A percentile compares a stretch with the other conserved stretches of the same genome.
These are phyloP conservation scores for Coriolopsis trogii DNA, from an alignment of 1,284 basidiomycete species.

Conservation along the genomic window DNA sequence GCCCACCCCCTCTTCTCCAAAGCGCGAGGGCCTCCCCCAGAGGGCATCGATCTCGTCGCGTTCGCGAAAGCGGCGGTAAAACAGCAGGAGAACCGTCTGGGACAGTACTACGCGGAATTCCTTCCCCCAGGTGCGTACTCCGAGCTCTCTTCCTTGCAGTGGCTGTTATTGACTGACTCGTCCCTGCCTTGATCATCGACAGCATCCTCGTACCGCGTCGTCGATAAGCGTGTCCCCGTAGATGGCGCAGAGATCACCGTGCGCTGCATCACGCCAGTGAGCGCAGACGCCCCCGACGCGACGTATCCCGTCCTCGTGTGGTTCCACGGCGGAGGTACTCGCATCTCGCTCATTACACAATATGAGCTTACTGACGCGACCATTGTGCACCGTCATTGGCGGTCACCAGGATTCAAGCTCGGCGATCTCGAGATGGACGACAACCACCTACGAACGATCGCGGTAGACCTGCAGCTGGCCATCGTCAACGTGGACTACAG, in stretches of 20 bases:
- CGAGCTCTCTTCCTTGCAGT: not conserved
- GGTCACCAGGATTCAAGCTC: conserved; percentile 13
- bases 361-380: not conserved
- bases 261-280: not conserved
- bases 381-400: not conserved
- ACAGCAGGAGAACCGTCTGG: no score
- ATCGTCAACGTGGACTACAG: conserved; percentile 28
- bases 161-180: not conserved
- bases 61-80: no score
- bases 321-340: conserved; percentile 11
- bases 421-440: conserved; percentile 23
- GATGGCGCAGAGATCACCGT: not conserved
- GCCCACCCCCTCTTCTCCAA: no score
- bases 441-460: conserved; percentile 17
- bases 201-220: not conserved
- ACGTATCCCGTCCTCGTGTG: conserved; percentile 11
- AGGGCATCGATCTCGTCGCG: no score
- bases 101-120: no score
- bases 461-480: conserved; percentile 21
- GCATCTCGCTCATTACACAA: not conserved
- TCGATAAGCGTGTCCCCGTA: not conserved
- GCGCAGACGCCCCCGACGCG: not conserved
- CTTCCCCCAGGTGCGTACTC: no score
- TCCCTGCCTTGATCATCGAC: not conserved
- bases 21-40: no score